Evolutionary conservation across 1,284 basidiomycete genomes (phyloP).

Genomic region (Ceratobasidium sp.): DNA sequence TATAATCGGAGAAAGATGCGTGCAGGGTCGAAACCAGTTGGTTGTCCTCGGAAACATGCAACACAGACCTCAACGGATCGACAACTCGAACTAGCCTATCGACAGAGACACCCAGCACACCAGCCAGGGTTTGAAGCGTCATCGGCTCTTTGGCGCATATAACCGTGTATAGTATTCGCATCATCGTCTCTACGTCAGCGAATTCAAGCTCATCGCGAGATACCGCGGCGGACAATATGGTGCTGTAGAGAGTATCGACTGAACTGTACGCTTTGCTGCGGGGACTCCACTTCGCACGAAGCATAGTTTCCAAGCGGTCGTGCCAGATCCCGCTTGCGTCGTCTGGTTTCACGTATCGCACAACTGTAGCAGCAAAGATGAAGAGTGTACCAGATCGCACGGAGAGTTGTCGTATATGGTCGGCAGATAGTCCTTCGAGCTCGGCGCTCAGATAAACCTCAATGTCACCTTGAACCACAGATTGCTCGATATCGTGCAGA

Average conservation of each 20-base stretch:
- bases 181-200: not conserved
- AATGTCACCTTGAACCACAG: slow-evolving; percentile 43
- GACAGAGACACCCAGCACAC: not conserved
- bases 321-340: not conserved
- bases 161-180: too few species aligned
- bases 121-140: slow-evolving; percentile 3
- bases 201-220: not conserved
- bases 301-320: slow-evolving; percentile 16
- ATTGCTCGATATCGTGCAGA: too few species aligned
- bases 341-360: not conserved
- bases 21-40: slow-evolving; percentile 26
- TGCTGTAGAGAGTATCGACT: slow-evolving; percentile 7
- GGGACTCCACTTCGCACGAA: not conserved
- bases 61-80: slow-evolving; percentile 27
- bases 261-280: not conserved
- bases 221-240: not conserved
- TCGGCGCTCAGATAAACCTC: slow-evolving; percentile 25
- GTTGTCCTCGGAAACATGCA: slow-evolving; percentile 19
- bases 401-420: slow-evolving; percentile 26
- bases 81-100: slow-evolving; percentile 2
- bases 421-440: slow-evolving; percentile 4
- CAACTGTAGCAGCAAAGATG: slow-evolving; percentile 41
- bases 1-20: slow-evolving; percentile 39
- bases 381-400: slow-evolving; percentile 39
- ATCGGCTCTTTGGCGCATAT: slow-evolving; percentile 37